Base-by-base conservation (phyloP, 2,329 filamentous ascomycete genomes). In the Aspergillus sp. region DNA sequence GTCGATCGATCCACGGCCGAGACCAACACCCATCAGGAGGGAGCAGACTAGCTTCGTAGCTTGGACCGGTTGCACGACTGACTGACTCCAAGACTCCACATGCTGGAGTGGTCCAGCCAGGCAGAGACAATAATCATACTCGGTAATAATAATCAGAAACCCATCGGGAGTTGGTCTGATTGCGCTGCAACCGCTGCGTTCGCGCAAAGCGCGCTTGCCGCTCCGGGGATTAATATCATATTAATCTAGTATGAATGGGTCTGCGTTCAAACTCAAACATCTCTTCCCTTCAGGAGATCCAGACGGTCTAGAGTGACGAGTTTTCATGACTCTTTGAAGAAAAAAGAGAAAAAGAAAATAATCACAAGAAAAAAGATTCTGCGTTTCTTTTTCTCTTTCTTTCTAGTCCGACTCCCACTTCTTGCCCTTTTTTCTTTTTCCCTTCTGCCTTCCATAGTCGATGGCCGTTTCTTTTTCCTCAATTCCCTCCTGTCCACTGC, bases 121-220 rank as follows among this genome's bases (percentile, higher is more conserved):
- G 34, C 46, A 42, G 21, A 50, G 52, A 55, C 42, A n/a, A n/a
- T n/a, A n/a, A n/a, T n/a, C n/a, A 19, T n/a, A 48, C 20, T 21
- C 25, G 14, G n/a, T 53, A 45, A 25, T 25, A 25, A 9, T 9
- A 25, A 25, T 25, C 23, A 9, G n/a, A n/a, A n/a, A 25, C 23
- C 23, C 23, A 59, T 66, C 64, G 61, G 64, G 66, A 64, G 66
- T 59, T 65, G 23, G 7, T 25, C 10, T 25, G 23, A n/a, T 59
- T 62, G 64, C 66, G 65, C 67, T 66, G 62, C 60, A 69, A 67
- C 66, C 67, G 67, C 67, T 50, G 45, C 61, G 61, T 58, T 67
- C 64, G 63, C 67, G 66, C 52, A 67, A 68, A 67, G 69, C 70
- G 70, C 70, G 70, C 64, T 72, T 72, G 65, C 69, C 70, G 70